Evolutionary conservation across 768 basidiomycete species (phyloP).

Genomic region (Pleurotus tuber-regium): DNA sequence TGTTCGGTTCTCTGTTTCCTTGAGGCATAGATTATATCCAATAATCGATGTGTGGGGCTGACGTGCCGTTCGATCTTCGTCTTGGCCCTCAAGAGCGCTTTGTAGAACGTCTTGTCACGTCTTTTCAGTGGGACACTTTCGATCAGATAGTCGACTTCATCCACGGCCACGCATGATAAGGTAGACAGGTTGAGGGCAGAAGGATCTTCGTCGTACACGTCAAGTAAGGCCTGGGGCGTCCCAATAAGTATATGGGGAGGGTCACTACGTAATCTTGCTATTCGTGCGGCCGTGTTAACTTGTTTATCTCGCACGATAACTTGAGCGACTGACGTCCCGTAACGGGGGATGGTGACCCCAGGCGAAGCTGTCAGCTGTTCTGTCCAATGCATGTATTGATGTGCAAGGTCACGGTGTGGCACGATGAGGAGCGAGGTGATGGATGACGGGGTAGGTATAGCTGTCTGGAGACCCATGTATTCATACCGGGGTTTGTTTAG

Average conservation of each 20-base stretch:
- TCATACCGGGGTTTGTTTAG: conserved; percentile 49
- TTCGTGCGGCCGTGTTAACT: conserved; percentile 36
- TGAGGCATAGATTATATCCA: conserved; percentile 53
- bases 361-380: conserved; percentile 40
- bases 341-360: conserved; percentile 26
- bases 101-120: conserved; percentile 33
- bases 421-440: conserved; percentile 63
- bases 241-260: conserved; percentile 69
- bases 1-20: conserved; percentile 22
- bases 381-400: conserved; percentile 67
- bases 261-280: conserved; percentile 33
- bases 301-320: conserved; percentile 57
- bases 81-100: conserved; percentile 33
- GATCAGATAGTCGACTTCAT: conserved; percentile 75
- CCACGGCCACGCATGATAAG: conserved; percentile 62
- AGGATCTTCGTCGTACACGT: conserved; percentile 45
- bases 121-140: conserved; percentile 46
- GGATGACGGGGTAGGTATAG: conserved; percentile 21
- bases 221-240: conserved; percentile 68
- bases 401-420: conserved; percentile 71
- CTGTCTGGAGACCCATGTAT: background rate
- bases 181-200: conserved; percentile 41
- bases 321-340: conserved; percentile 49
- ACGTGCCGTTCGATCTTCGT: conserved; percentile 52
- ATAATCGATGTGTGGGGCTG: conserved; percentile 53